Conservation (phyloP, 169 alveolate species). For the Eimeria maxima region DNA sequence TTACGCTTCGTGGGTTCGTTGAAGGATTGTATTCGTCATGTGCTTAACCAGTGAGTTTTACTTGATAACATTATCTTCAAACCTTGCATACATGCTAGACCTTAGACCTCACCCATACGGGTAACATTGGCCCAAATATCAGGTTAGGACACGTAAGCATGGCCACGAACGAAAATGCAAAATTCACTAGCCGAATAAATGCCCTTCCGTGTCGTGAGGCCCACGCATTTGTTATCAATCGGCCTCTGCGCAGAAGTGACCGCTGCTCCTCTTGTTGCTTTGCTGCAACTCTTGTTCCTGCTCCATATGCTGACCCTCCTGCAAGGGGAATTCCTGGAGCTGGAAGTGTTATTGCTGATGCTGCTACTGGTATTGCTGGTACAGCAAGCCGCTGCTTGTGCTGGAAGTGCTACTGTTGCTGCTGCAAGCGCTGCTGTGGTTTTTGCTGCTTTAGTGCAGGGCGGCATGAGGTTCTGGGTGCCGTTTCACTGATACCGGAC, state of each 20-base stretch:
- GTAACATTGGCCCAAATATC: no score
- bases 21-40: slow-evolving; percentile 42
- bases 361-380: background rate
- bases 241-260: background rate
- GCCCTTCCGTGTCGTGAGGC: background rate
- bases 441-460: slow-evolving; percentile 19
- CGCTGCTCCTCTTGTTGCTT: background rate
- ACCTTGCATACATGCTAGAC: background rate
- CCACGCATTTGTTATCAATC: background rate
- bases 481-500: background rate
- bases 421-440: background rate
- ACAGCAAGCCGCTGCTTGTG: background rate
- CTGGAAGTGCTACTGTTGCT: background rate
- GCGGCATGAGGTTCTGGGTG: background rate
- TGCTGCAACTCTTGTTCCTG: background rate
- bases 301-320: background rate
- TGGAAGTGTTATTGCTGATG: background rate
- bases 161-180: background rate
- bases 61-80: background rate
- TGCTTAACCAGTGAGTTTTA: slow-evolving; percentile 1
- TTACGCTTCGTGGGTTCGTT: slow-evolving; percentile 61
- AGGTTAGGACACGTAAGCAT: background rate
- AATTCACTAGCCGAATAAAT: background rate
- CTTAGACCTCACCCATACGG: background rate
- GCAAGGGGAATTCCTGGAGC: background rate